Percentiles rank a stretch among this genome's conserved stretches.
phyloP scores from a whole-genome alignment of 2,329 filamentous ascomycete genomes.

The Neurospora sp. region DNA sequence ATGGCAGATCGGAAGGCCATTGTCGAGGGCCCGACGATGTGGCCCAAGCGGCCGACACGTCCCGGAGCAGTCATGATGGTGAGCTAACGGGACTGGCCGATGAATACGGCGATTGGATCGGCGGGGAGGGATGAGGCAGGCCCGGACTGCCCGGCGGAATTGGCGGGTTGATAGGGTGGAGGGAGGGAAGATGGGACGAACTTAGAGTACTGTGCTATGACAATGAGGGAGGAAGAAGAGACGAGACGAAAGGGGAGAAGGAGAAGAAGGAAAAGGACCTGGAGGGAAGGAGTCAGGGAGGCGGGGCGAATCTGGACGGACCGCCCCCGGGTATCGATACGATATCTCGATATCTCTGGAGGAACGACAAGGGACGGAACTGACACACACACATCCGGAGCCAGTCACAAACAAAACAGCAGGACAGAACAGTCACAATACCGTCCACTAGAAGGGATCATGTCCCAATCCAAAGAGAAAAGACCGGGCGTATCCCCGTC shows the following conservation, averaged over 20 bases:
- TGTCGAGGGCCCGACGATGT: constrained; percentile 10
- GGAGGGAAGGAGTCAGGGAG: not conserved
- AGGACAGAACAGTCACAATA: not conserved
- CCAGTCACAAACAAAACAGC: not conserved
- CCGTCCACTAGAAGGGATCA: not conserved
- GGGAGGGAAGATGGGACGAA: not conserved
- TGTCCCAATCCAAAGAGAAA: not conserved
- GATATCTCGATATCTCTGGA: not conserved
- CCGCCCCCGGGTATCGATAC: not conserved
- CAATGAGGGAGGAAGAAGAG: not conserved
- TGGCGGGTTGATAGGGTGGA: not conserved
- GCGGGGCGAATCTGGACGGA: not conserved
- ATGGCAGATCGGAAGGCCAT: constrained; percentile 7
- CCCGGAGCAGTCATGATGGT: constrained; percentile 11
- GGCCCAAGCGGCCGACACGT: constrained; percentile 15
- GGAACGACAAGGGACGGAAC: not conserved
- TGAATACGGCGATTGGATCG: not conserved
- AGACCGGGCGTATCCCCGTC: not conserved
- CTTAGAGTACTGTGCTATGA: not conserved
- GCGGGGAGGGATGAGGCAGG: not conserved
- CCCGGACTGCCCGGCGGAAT: constrained; percentile 3
- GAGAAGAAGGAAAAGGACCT: not conserved
- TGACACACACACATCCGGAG: not conserved
- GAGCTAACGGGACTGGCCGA: not conserved
- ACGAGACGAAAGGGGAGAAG: not conserved